These are phyloP conservation scores for Plenodomus tracheiphilus DNA, from an alignment of 2,329 filamentous ascomycete genomes.

Conservation along the genomic window DNA sequence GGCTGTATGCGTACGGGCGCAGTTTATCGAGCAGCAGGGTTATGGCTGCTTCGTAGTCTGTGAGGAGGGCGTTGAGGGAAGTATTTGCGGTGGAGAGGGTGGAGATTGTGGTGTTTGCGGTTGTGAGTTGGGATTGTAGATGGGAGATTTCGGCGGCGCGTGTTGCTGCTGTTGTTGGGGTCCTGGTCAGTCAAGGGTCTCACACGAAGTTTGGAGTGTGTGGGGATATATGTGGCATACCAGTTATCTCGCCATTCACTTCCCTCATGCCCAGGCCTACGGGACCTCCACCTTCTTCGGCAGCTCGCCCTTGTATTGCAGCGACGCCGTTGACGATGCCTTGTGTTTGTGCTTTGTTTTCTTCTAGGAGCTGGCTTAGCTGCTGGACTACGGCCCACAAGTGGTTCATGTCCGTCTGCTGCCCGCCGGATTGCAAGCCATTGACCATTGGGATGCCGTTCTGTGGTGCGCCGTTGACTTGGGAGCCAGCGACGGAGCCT, in stretches of 20 bases:
- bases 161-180: slow-evolving; percentile 30
- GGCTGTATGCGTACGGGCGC: slow-evolving; percentile 41
- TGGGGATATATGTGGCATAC: slow-evolving; percentile 17
- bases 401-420: slow-evolving; percentile 50
- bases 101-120: slow-evolving; percentile 31
- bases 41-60: slow-evolving; percentile 50
- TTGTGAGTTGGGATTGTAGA: slow-evolving; percentile 37
- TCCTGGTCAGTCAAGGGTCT: too few species aligned
- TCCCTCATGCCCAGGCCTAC: slow-evolving; percentile 25
- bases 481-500: slow-evolving; percentile 18
- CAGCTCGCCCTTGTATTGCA: slow-evolving; percentile 41
- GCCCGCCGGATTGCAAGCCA: slow-evolving; percentile 44
- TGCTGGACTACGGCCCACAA: slow-evolving; percentile 48
- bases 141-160: slow-evolving; percentile 35
- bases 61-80: slow-evolving; percentile 34
- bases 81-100: slow-evolving; percentile 29
- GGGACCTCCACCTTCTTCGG: slow-evolving; percentile 39
- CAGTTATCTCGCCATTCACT: slow-evolving; percentile 42
- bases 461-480: slow-evolving; percentile 36
- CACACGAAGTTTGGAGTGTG: background rate
- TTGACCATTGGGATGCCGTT: slow-evolving; percentile 46
- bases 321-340: slow-evolving; percentile 45
- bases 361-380: slow-evolving; percentile 44
- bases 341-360: slow-evolving; percentile 45
- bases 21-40: slow-evolving; percentile 43